phyloP scores from a whole-genome alignment of 345 rosid genomes.

The Balakata baccata region DNA sequence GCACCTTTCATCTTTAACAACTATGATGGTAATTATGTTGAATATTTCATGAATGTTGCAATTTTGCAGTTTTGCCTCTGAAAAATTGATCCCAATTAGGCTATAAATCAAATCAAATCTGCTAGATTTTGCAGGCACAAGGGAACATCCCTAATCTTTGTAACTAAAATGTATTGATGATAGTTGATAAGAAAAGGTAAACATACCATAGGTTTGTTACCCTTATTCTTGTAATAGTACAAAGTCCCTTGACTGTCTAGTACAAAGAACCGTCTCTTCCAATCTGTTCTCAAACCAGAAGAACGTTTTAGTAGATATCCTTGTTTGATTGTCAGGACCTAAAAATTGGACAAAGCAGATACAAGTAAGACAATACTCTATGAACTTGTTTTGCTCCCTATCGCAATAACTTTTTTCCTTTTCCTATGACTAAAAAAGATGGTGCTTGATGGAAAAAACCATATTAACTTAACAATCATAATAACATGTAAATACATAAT shows the following conservation, averaged over 20 bases:
- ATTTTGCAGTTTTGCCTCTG: background rate
- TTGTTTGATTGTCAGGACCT: constrained; percentile 63
- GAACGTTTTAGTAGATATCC: constrained; percentile 81
- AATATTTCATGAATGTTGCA: background rate
- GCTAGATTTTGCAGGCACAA: background rate
- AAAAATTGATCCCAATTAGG: background rate
- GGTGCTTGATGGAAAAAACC: background rate
- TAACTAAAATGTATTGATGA: constrained; percentile 12
- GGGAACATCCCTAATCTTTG: background rate
- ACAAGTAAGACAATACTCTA: constrained; percentile 4
- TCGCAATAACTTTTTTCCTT: background rate
- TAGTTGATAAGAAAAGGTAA: background rate
- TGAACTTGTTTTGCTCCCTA: too few species aligned
- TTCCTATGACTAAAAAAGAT: background rate
- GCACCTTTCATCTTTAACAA: too few species aligned
- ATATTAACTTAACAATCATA: background rate
- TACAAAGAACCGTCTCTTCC: constrained; percentile 89
- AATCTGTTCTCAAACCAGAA: constrained; percentile 63
- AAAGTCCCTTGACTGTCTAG: constrained; percentile 76
- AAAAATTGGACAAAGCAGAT: constrained; percentile 15
- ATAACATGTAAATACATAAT: background rate
- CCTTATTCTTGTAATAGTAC: constrained; percentile 67
- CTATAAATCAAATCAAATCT: background rate
- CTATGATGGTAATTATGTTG: too few species aligned
- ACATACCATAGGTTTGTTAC: constrained; percentile 56